Base-by-base conservation (phyloP, 177 flowering plant species). In the Tripterygium wilfordii region DNA sequence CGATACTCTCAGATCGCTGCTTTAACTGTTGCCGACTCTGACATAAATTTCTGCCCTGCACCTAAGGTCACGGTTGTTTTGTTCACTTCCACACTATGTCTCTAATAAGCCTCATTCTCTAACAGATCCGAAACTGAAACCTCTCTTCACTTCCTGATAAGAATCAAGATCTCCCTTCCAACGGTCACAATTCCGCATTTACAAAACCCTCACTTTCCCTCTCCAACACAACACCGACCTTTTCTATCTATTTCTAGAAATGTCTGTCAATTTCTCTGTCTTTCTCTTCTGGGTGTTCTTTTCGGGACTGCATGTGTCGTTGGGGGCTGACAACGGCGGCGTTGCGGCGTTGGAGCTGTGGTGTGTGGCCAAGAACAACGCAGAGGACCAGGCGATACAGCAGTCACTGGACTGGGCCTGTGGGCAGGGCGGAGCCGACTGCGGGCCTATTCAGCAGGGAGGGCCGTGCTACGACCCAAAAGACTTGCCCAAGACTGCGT, bases 291-390 rank as follows among this genome's bases (percentile, higher is more conserved):
- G 35, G 24, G 25, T 37, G 41, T 6, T 26, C 10, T 1, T 43
- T 26, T 15, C 31, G 13, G 2, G 19, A n/a, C 37, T 12, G 9
- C 19, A 9, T 4, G 37, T 15, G 5, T 21, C 46, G 4, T 21
- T 8, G 32, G 54, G 38, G 31, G 14, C 15, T 24, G 63, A 57
- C 38, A 41, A 36, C 29, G 59, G 20, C 31, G 42, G 15, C 4
- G 44, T 16, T 1, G 50, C 31, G 27, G 33, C 57, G 35, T 5
- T 36, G 51, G 65, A 77, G 62, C 71, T 88, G 6, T 91, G 98
- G 96, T 91, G 98, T 56, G 95, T 91, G 43, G 98, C 92, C 8
- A 85, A 83, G 80, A 91, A 91, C 83, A 91, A 88, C 69, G 98
- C 95, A 2, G 83, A 77, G 23, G 90, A 91, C 51, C 17, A 73